Base-by-base conservation (phyloP, 1,139 yeast genomes). In the Magnusiomyces paraingens region DNA sequence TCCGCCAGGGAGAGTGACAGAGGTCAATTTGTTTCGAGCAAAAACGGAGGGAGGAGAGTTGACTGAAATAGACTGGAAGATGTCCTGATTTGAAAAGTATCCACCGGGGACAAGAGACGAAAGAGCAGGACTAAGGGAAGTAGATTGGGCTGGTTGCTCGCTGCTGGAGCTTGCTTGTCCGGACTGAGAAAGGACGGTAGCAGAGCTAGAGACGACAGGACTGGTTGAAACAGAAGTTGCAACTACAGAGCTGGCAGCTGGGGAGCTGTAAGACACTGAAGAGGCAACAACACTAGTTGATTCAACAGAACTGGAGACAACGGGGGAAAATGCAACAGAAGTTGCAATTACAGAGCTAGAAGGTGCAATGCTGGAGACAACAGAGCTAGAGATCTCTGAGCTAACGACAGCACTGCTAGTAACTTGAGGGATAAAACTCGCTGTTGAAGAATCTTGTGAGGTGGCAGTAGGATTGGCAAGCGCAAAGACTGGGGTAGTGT, bases 51-150 rank as follows among this genome's bases (percentile, higher is more conserved):
- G 73, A 29, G 88, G 87, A 5, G 71, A 73, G 18, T 65, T 66
- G 1, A 79, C 78, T 40, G 77, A 76, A 56, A 84, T 72, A 1
- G 78, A 73, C 11, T 66, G 59, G 66, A 84, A 83, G 47, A 84
- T 70, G 57, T 78, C 73, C 48, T 73, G 70, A 49, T 63, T 54
- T 39, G 60, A 55, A 56, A 60, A 59, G 55, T 60, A 62, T 17
- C 40, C 48, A 2, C 42, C 43, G 4, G 18, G 44, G 38, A 51
- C 15, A 14, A 57, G 44, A 4, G 59, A 53, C 17, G 61, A 47
- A 18, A 55, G 40, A 10, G 59, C 46, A 12, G 53, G 21, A 6
- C 43, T 18, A 36, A 45, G 41, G n/a, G 38, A 26, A 12, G 47
- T 20, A 49, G 70, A 67, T 38, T 64, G 62, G 12, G 74, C 65